Evolutionary conservation across 257 asterid genomes (phyloP), one percentile per base, ranked within the genome.

Genomic region (Rubia yunnanensis): DNA sequence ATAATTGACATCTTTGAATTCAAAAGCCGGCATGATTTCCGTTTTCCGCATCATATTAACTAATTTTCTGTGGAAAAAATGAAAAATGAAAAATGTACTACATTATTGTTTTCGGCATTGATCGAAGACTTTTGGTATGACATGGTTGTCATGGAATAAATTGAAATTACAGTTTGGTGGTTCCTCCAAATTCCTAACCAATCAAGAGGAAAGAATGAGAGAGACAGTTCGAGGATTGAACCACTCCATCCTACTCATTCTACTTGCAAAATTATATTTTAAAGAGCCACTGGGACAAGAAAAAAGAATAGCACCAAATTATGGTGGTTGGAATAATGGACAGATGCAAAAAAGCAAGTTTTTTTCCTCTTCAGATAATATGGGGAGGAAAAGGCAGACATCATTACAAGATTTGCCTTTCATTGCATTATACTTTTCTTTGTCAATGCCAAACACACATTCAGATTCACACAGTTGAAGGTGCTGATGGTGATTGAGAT

Each of bases 231-330:
- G 50, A 13, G 41, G 50, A 32, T 6, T 9, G 35, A 65, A 50
- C 70, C 28, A 65, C 69, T 49, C 69, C 59, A 30, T 28, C 60
- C 20, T 53, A 53, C 69, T 57, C 14, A 24, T 32, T 28, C 60
- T 15, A 49, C 60, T 11, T 7, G 11, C 23, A 65, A 50, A 48
- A 3, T 44, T 15, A 13, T 44, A 14, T 30, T 23, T 0, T 10
- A 26, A 18, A 31, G 8, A 14, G 5, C 13, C 49, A 52, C 26
- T 20, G 4, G 27, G 8, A 48, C 36, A 11, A 3, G 23, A 31
- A 1, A 65, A 31, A 65, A 9, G 7, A 44, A 63, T 39, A 14
- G 26, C 13, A 44, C 11, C 30, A 5, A 26, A 9, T 15, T 18
- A 10, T 30, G 61, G 30, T 31, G 28, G 44, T 49, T 49, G 60